Evolutionary conservation across 805 yeast genomes (phyloP).

Genomic region (Pichia exigua): DNA sequence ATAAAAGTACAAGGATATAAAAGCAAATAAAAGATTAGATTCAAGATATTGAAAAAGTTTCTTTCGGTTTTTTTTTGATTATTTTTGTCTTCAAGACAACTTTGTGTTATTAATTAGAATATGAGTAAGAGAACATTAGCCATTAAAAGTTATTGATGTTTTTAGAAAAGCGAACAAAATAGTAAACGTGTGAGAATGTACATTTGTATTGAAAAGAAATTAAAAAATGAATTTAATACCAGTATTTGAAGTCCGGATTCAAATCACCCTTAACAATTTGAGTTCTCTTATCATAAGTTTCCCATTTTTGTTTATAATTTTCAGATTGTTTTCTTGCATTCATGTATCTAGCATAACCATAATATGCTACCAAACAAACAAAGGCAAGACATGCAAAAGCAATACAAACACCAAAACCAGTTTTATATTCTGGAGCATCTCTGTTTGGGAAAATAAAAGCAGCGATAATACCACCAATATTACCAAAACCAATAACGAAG

Average conservation of each 20-base stretch:
- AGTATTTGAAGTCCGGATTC: conserved; percentile 40
- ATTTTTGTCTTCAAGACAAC: neutral
- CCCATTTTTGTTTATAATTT: conserved; percentile 24
- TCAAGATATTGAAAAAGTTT: neutral
- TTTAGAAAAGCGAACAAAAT: neutral
- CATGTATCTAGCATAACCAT: conserved; percentile 23
- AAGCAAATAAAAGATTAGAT: neutral
- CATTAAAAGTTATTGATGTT: neutral
- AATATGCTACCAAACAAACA: conserved; percentile 26
- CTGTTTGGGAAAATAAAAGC: conserved; percentile 46
- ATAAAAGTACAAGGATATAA: neutral
- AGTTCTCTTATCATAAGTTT: conserved; percentile 19
- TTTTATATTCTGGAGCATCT: conserved; percentile 52
- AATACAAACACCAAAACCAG: conserved; percentile 46
- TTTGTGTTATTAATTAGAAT: neutral
- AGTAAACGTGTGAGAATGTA: neutral
- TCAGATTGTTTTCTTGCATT: conserved; percentile 31
- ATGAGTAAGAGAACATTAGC: neutral
- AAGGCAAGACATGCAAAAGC: conserved; percentile 40
- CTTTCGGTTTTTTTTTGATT: neutral
- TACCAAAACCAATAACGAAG: conserved; percentile 62
- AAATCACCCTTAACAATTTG: conserved; percentile 28
- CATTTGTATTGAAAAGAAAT: too few relatives aligned
- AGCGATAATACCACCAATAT: conserved; percentile 65
- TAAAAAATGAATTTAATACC: conserved; percentile 27